Conservation (phyloP, 805 yeast genomes). For the Limtongia smithiae region DNA sequence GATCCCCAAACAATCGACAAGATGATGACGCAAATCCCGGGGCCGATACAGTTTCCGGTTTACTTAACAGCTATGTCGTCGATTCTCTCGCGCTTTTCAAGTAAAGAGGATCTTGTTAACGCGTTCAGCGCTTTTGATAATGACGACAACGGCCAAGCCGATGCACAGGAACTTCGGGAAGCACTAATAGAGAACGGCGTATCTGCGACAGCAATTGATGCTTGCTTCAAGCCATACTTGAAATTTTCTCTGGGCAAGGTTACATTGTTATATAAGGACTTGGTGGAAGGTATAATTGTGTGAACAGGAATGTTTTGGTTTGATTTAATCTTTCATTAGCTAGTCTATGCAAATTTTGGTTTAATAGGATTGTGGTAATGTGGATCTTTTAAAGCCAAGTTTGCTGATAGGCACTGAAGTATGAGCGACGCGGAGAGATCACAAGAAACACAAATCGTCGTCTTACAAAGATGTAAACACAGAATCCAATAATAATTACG, state of each 20-base stretch:
- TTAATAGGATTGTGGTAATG: neutral
- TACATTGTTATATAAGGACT: conserved; percentile 58
- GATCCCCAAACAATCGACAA: conserved; percentile 43
- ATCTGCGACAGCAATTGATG: conserved; percentile 45
- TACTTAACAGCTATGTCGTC: conserved; percentile 62
- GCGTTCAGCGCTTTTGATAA: conserved; percentile 57
- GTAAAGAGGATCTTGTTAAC: conserved; percentile 50
- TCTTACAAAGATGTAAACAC: no score
- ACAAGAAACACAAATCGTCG: no score
- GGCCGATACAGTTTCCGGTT: conserved; percentile 56
- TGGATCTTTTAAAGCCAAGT: neutral
- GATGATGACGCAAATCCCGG: conserved; percentile 48
- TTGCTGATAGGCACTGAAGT: neutral
- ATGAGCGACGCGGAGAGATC: no score
- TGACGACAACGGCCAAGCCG: conserved; percentile 43
- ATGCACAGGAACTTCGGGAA: conserved; percentile 48
- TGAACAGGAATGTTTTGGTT: no score
- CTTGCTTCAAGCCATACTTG: conserved; percentile 53
- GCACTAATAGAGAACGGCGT: conserved; percentile 48
- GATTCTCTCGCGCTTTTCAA: conserved; percentile 50
- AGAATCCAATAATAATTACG: neutral
- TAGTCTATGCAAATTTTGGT: neutral
- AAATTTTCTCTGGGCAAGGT: conserved; percentile 55
- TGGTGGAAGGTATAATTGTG: conserved; percentile 51
- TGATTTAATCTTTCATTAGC: no score